phyloP scores from a whole-genome alignment of 2,329 filamentous ascomycete genomes.

The Gyromitra esculenta region DNA sequence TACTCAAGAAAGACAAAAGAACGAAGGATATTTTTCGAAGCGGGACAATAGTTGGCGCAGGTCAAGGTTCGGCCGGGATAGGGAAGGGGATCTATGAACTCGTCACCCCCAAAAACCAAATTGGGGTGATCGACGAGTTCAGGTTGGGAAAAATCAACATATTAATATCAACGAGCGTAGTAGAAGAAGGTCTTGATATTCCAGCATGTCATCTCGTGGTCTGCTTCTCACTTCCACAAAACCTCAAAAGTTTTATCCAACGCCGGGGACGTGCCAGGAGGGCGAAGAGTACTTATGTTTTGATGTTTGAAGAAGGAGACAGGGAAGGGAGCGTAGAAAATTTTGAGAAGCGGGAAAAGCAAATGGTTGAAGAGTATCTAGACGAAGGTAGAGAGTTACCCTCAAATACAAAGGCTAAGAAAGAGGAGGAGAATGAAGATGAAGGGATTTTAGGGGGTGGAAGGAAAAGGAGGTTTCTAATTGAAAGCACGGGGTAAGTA shows the following conservation, averaged over 20 bases:
- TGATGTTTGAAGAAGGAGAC: conserved; percentile 64
- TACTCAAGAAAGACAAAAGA: conserved; percentile 58
- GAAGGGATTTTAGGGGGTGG: conserved; percentile 29
- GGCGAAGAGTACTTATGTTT: conserved; percentile 66
- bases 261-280: conserved; percentile 71
- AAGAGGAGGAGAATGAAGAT: conserved; percentile 59
- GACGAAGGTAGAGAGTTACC: conserved; percentile 69
- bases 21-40: conserved; percentile 60
- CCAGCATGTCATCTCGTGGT: conserved; percentile 72
- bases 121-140: conserved; percentile 68
- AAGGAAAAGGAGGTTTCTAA: conserved; percentile 39
- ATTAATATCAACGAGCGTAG: conserved; percentile 70
- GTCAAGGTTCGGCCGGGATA: conserved; percentile 62
- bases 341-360: conserved; percentile 74
- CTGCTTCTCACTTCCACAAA: conserved; percentile 71
- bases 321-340: conserved; percentile 60
- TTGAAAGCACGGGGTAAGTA: conserved; percentile 47
- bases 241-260: conserved; percentile 73
- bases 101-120: conserved; percentile 63
- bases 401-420: conserved; percentile 65
- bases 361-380: conserved; percentile 77
- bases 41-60: conserved; percentile 67
- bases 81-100: conserved; percentile 64
- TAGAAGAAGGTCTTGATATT: conserved; percentile 75
- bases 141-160: conserved; percentile 67